Conservation (phyloP, 495 filamentous ascomycete species). For the Podospora bellae-mahoneyi region DNA sequence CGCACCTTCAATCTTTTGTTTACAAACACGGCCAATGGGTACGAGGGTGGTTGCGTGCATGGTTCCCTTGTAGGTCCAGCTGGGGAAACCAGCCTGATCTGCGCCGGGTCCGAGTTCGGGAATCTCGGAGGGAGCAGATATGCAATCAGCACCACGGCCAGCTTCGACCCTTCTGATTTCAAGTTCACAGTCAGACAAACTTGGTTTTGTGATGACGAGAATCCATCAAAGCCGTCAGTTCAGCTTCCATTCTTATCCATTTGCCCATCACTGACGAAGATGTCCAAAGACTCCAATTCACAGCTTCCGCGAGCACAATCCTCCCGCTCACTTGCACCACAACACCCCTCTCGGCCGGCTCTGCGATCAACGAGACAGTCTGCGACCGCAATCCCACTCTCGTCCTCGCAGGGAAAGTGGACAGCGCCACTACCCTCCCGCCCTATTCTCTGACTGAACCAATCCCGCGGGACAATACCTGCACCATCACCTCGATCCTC, state of each 20-base stretch:
- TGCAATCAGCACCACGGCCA: slow-evolving; percentile 17
- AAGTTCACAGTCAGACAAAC: slow-evolving; percentile 29
- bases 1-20: slow-evolving; percentile 23
- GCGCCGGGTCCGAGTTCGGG: slow-evolving; percentile 26
- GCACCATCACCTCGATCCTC: slow-evolving; percentile 30
- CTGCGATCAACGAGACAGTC: not conserved
- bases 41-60: slow-evolving; percentile 30
- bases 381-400: slow-evolving; percentile 3
- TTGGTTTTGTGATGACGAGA: slow-evolving; percentile 33
- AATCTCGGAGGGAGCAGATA: slow-evolving; percentile 17
- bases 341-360: not conserved
- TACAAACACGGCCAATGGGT: slow-evolving; percentile 26
- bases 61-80: not conserved
- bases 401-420: slow-evolving; percentile 16
- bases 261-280: not conserved
- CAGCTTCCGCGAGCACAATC: slow-evolving; percentile 12
- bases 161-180: slow-evolving; percentile 21
- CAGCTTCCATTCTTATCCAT: not conserved
- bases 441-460: slow-evolving; percentile 32
- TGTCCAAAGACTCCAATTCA: slow-evolving; percentile 19
- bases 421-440: slow-evolving; percentile 14
- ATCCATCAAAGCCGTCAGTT: slow-evolving; percentile 32
- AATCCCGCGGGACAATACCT: slow-evolving; percentile 23
- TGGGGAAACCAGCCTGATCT: slow-evolving; percentile 8
- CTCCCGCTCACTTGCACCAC: slow-evolving; percentile 16